phyloP scores from a whole-genome alignment of 2,329 filamentous ascomycete species.

The Colletotrichum paranaense region DNA sequence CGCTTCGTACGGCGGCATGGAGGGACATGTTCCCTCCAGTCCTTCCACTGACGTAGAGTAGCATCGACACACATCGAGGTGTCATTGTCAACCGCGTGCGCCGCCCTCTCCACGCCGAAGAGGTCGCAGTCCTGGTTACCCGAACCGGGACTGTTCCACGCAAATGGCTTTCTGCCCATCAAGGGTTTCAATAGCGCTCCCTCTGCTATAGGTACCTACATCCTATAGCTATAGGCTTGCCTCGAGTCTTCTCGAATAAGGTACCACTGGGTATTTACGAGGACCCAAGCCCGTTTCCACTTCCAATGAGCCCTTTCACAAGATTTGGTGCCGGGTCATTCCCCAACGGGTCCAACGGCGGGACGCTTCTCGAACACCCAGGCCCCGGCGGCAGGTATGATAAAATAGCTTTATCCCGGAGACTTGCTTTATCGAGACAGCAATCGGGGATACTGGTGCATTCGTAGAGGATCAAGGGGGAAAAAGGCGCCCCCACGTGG shows the following conservation, averaged over 20 bases:
- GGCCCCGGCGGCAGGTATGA: neutral
- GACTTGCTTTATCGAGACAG: neutral
- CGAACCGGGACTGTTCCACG: slow-evolving; percentile 5
- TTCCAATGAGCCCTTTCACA: slow-evolving; percentile 6
- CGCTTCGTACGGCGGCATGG: no score
- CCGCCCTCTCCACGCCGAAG: neutral
- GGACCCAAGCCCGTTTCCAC: neutral
- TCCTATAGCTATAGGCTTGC: neutral
- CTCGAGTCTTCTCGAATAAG: neutral
- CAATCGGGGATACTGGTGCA: no score
- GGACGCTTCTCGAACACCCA: neutral
- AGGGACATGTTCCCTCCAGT: no score
- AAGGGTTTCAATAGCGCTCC: slow-evolving; percentile 20
- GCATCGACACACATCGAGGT: neutral
- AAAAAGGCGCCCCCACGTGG: slow-evolving; percentile 11
- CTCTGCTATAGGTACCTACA: neutral
- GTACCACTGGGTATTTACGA: neutral
- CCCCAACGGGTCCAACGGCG: neutral
- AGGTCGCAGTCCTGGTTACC: neutral
- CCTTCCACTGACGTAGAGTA: neutral
- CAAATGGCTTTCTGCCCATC: slow-evolving; percentile 16
- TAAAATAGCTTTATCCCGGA: neutral
- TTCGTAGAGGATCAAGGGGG: neutral
- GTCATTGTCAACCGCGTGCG: neutral
- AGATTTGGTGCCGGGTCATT: neutral